These are phyloP conservation scores for Chiua sp. DNA, from an alignment of 1,284 basidiomycete species.

Conservation along the genomic window DNA sequence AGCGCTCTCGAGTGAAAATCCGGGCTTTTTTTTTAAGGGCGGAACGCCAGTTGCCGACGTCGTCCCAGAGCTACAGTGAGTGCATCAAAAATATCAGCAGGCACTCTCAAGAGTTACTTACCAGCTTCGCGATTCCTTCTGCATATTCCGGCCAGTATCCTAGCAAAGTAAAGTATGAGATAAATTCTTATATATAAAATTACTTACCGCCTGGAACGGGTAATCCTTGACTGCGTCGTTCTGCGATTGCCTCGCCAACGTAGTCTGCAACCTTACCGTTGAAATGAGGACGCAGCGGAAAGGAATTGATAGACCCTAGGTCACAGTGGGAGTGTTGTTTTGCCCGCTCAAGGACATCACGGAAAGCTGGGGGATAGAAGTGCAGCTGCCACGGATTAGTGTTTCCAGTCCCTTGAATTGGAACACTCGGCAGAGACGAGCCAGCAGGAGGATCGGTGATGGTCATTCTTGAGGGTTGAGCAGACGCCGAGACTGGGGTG, in stretches of 20 bases:
- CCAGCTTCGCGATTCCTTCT: background rate
- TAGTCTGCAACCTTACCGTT: background rate
- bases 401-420: too few species aligned
- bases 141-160: conserved; percentile 2
- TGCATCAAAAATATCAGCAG: too few species aligned
- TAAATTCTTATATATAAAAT: background rate
- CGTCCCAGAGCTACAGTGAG: background rate
- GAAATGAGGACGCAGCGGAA: background rate
- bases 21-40: background rate
- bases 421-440: too few species aligned
- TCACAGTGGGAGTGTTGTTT: background rate
- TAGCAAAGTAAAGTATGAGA: background rate
- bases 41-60: background rate
- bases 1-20: background rate
- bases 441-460: too few species aligned
- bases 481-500: too few species aligned
- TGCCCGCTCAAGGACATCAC: background rate
- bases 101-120: background rate
- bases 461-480: too few species aligned
- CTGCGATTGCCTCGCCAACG: background rate
- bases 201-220: background rate
- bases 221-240: background rate
- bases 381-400: background rate
- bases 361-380: background rate
- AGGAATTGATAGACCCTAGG: background rate